Percentiles rank a stretch among this genome's conserved stretches.
These are phyloP conservation scores for Dryas integrifolia DNA, from an alignment of 331 rosid genomes.

Conservation along the genomic window DNA sequence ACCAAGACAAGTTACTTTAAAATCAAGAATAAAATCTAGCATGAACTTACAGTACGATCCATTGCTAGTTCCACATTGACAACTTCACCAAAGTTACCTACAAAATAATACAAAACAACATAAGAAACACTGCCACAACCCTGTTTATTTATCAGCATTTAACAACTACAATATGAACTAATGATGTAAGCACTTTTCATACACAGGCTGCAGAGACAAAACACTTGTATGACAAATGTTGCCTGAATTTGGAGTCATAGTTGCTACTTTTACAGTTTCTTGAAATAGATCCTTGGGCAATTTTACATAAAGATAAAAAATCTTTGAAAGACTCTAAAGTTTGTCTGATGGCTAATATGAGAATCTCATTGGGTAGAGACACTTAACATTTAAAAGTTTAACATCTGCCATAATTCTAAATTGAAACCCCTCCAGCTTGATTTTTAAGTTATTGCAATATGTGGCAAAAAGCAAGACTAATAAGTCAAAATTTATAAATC, in stretches of 20 bases:
- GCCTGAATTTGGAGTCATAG: background rate
- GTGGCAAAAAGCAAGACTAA: background rate
- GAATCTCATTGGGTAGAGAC: background rate
- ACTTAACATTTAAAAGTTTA: background rate
- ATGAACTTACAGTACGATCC: slow-evolving; percentile 80
- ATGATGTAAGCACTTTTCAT: background rate
- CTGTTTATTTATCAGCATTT: background rate
- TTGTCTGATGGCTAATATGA: background rate
- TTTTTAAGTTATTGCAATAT: background rate
- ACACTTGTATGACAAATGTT: background rate
- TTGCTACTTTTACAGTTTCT: background rate
- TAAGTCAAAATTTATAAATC: background rate
- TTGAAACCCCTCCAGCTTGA: background rate
- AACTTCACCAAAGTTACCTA: slow-evolving; percentile 90
- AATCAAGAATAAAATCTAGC: slow-evolving; percentile 12
- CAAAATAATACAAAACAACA: slow-evolving; percentile 15
- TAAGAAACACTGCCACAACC: background rate
- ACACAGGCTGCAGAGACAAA: background rate
- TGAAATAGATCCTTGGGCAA: background rate
- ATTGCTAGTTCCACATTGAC: slow-evolving; percentile 89
- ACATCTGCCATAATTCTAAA: background rate
- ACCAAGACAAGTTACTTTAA: slow-evolving; percentile 2
- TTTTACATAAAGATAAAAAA: background rate
- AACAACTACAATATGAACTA: background rate
- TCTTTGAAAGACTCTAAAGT: background rate